These are phyloP conservation scores for Medicago lupulina DNA, from an alignment of 306 rosid species.

Conservation along the genomic window DNA sequence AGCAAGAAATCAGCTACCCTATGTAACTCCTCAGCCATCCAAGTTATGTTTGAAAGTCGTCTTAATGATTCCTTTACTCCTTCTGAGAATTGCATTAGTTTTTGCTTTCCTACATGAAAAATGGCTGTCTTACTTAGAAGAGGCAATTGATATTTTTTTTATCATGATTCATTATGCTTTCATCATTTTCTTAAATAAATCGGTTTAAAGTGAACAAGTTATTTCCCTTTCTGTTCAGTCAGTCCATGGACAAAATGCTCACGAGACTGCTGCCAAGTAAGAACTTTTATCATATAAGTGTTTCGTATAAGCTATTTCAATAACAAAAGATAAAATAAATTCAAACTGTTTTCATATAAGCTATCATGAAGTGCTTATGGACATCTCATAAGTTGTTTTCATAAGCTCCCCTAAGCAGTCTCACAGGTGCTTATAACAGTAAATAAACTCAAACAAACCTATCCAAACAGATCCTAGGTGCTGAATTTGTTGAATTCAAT, in stretches of 20 bases:
- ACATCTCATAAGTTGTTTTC: no score
- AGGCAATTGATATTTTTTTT: conserved; percentile 25
- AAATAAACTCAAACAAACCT: no score
- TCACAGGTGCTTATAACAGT: no score
- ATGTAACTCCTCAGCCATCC: conserved; percentile 90
- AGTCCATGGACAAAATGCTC: background rate
- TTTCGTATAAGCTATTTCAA: background rate
- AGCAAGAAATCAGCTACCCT: conserved; percentile 68
- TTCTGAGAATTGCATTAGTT: conserved; percentile 74
- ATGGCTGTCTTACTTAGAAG: conserved; percentile 8
- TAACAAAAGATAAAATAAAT: no score
- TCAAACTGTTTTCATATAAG: no score
- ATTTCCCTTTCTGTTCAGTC: background rate
- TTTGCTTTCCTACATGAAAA: conserved; percentile 68
- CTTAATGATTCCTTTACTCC: conserved; percentile 79
- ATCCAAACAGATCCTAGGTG: background rate
- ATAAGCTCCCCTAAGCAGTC: no score
- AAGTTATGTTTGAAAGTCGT: conserved; percentile 70
- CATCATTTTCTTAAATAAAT: conserved; percentile 9
- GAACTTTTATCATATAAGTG: background rate
- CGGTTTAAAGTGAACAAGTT: background rate
- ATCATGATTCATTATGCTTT: conserved; percentile 19
- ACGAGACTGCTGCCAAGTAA: background rate
- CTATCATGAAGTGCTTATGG: no score
- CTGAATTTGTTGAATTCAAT: conserved; percentile 4